These are phyloP conservation scores for Leccinum disarticulatum DNA, from an alignment of 768 basidiomycete genomes.

Conservation along the genomic window DNA sequence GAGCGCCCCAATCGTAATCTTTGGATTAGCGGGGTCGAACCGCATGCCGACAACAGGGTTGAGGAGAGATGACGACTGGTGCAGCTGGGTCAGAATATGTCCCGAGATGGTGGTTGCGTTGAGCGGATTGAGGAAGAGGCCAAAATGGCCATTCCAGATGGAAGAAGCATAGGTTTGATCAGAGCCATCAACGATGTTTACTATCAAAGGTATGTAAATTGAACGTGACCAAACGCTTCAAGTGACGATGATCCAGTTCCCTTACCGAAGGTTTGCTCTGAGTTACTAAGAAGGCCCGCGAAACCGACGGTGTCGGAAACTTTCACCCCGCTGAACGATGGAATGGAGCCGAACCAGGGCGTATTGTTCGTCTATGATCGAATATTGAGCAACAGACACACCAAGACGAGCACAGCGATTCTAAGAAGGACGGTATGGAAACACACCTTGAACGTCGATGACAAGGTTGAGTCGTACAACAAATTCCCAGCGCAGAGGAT, in stretches of 20 bases:
- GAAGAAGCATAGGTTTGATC: neutral
- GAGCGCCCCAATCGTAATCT: conserved; percentile 32
- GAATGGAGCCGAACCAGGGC: conserved; percentile 12
- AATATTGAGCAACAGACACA: neutral
- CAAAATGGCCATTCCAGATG: conserved; percentile 25
- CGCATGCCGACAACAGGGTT: conserved; percentile 33
- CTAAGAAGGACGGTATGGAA: neutral
- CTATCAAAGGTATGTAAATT: conserved; percentile 7
- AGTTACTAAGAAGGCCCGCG: conserved; percentile 16
- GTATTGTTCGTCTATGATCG: conserved; percentile 17
- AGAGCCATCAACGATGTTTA: conserved; percentile 26
- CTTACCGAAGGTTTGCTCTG: conserved; percentile 19
- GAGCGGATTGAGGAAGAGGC: conserved; percentile 27
- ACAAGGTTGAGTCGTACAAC: conserved; percentile 23
- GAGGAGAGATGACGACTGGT: conserved; percentile 26
- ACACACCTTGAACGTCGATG: conserved; percentile 27
- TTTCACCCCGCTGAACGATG: conserved; percentile 18
- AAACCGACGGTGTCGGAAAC: conserved; percentile 24
- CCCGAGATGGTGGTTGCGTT: conserved; percentile 10
- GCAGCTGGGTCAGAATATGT: conserved; percentile 20
- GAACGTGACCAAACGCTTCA: neutral
- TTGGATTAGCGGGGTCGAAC: conserved; percentile 30
- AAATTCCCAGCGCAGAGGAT: conserved; percentile 25
- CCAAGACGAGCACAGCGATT: neutral
- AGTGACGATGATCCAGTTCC: neutral